Conservation (phyloP, 768 basidiomycete genomes). For the Suillus placidus region DNA sequence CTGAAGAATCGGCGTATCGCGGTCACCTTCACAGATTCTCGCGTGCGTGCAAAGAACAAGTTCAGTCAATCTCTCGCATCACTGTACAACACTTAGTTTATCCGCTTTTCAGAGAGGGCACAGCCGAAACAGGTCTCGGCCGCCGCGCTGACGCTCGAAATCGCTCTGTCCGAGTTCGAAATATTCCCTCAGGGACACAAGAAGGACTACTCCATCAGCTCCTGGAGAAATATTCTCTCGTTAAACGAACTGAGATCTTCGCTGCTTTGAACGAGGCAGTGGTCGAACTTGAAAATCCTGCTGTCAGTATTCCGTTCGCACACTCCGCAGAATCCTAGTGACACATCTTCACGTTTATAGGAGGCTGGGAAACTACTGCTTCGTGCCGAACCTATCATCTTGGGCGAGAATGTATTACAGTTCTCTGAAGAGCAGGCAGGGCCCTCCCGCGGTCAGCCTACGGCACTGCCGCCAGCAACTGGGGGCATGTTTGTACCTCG, state of each 20-base stretch:
- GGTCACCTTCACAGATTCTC: conserved; percentile 83
- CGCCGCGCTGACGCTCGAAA: conserved; percentile 57
- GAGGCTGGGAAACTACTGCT: conserved; percentile 84
- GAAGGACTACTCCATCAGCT: conserved; percentile 92
- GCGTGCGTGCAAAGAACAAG: conserved; percentile 57
- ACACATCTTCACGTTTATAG: conserved; percentile 40
- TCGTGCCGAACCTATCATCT: conserved; percentile 68
- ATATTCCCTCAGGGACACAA: conserved; percentile 76
- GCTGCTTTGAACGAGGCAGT: conserved; percentile 59
- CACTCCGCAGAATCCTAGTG: background rate
- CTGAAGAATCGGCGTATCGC: conserved; percentile 89
- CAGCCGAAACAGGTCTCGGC: conserved; percentile 59
- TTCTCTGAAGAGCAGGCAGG: conserved; percentile 57
- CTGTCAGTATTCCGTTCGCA: conserved; percentile 44
- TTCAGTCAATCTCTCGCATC: conserved; percentile 32
- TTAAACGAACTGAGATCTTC: conserved; percentile 79
- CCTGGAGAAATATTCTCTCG: conserved; percentile 73
- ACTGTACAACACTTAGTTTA: background rate
- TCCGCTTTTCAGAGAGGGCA: conserved; percentile 36
- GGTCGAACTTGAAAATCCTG: conserved; percentile 65
- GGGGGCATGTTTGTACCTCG: conserved; percentile 70
- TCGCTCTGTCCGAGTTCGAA: conserved; percentile 75
- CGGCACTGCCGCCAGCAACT: conserved; percentile 40
- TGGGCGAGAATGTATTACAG: conserved; percentile 61
- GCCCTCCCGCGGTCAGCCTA: conserved; percentile 29